Base-by-base conservation (phyloP, 2,329 filamentous ascomycete genomes). In the Harringtonia aguacate region DNA sequence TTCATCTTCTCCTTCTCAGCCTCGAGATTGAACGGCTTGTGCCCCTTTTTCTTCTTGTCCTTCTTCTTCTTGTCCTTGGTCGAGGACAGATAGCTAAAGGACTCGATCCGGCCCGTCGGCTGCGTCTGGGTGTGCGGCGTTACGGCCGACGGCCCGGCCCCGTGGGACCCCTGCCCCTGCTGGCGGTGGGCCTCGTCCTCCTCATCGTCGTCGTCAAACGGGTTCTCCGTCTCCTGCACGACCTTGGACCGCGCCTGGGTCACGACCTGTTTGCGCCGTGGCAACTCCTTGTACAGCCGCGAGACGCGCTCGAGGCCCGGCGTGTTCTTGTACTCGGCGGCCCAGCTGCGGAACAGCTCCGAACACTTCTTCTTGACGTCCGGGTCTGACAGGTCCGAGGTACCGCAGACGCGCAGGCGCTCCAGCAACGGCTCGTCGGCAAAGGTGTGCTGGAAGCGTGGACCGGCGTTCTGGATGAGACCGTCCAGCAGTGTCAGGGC, bases 361-460 rank as follows among this genome's bases (percentile, higher is more conserved):
- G 85, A 83, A 60, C 88, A 95, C 65, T 95, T 95, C 50, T 84
- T 79, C 55, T 78, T 83, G n/a, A 98, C 90, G 46, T 86, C 78
- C 0, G 79, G 73, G 60, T 97, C 89, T 1, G 88, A 89, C 49
- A 92, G 73, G 17, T 86, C 75, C 43, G 92, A 89, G 17, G 85
- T 88, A 29, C 85, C 88, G 52, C 90, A 84, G 29, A 97, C 81
- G 20, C 92, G 81, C 42, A 98, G 72, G 21, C 92, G 84, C 64
- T 98, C 92, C 48, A 98, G 76, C 33, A 98, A 70, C 27, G 89
- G 85, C 59, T 95, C 89, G 56, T 98, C 90, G 10, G 81, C 85
- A 60, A 97, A 95, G 15, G 77, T 76, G 39, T 86, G 79, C 62
- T 95, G 85, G 58, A 97, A 95, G 13, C 83, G 78, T 13, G 83